A percentile compares a stretch with the other conserved stretches of the same genome.
Evolutionary conservation across 1,139 yeast species (phyloP).

Genomic region (Hemisphaericaspora xylofermentans): DNA sequence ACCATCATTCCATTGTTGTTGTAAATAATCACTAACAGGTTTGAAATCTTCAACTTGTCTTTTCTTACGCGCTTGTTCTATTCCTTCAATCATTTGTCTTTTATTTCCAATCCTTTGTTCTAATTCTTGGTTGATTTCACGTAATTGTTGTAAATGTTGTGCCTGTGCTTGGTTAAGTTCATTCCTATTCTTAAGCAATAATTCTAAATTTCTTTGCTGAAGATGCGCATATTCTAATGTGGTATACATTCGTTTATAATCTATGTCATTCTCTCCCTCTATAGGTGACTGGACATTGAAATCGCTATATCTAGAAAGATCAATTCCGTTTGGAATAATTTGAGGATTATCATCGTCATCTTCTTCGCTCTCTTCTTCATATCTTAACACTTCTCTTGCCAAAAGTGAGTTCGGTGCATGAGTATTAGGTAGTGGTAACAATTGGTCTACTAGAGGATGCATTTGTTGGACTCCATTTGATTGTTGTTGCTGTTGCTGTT

Average conservation of each 20-base stretch:
- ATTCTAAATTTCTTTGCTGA: conserved; percentile 28
- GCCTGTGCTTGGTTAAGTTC: conserved; percentile 21
- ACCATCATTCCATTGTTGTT: conserved; percentile 41
- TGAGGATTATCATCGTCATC: conserved; percentile 20
- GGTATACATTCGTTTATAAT: conserved; percentile 27
- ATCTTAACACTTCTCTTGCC: conserved; percentile 26
- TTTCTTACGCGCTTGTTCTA: conserved; percentile 29
- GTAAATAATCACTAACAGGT: conserved; percentile 37
- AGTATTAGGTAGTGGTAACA: conserved; percentile 23
- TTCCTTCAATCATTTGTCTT: conserved; percentile 30
- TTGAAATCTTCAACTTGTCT: conserved; percentile 34
- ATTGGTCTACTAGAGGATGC: conserved; percentile 31
- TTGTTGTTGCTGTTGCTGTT: conserved; percentile 5
- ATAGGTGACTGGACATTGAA: conserved; percentile 21
- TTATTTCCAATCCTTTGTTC: conserved; percentile 22
- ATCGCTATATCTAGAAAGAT: conserved; percentile 29
- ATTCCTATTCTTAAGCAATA: conserved; percentile 22
- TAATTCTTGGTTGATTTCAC: conserved; percentile 13
- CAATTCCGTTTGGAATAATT: conserved; percentile 20
- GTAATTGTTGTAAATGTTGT: conserved; percentile 18
- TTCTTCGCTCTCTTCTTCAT: conserved; percentile 28
- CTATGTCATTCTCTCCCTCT: conserved; percentile 13
- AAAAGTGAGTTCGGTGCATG: conserved; percentile 4
- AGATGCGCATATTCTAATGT: conserved; percentile 32
- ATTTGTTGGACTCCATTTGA: conserved; percentile 11